phyloP scores from a whole-genome alignment of 2,329 filamentous ascomycete genomes.

The Curvularia verruculosa region DNA sequence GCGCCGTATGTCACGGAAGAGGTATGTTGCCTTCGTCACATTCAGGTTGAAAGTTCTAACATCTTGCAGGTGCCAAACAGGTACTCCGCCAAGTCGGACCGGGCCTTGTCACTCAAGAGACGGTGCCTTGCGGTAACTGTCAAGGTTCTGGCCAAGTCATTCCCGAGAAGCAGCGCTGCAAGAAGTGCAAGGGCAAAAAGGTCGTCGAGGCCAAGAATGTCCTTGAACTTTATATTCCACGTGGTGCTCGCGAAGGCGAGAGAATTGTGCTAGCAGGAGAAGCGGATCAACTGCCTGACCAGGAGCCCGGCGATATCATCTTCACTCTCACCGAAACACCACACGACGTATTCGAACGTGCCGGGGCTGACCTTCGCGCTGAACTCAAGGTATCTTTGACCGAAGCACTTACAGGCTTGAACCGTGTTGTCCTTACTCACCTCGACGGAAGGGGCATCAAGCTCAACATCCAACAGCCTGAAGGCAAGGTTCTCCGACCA shows the following conservation, averaged over 20 bases:
- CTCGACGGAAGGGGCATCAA: conserved; percentile 91
- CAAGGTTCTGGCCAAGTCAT: conserved; percentile 83
- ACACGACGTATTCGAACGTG: conserved; percentile 81
- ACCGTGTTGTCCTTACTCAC: conserved; percentile 86
- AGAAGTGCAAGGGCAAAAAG: conserved; percentile 95
- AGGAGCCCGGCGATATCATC: conserved; percentile 89
- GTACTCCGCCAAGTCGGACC: conserved; percentile 83
- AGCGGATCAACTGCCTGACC: conserved; percentile 88
- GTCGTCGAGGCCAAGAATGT: conserved; percentile 90
- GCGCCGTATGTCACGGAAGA: conserved; percentile 81
- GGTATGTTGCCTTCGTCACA: conserved; percentile 53
- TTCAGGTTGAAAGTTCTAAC: conserved; percentile 15
- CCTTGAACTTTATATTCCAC: conserved; percentile 93
- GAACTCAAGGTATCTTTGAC: conserved; percentile 79
- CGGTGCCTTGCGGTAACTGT: conserved; percentile 81
- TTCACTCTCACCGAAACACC: conserved; percentile 84
- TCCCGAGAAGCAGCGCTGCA: conserved; percentile 97
- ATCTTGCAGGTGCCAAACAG: conserved; percentile 68
- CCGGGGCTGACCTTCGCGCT: conserved; percentile 82
- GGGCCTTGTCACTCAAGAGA: conserved; percentile 80
- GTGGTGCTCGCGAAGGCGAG: conserved; percentile 79
- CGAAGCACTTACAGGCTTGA: conserved; percentile 88
- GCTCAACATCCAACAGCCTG: conserved; percentile 71
- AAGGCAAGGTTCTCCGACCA: conserved; percentile 79
- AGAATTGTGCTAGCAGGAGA: conserved; percentile 90